A percentile compares a stretch with the other conserved stretches of the same genome.
Conservation (phyloP, 1,284 basidiomycete genomes). For the Chalciporus sp. region DNA sequence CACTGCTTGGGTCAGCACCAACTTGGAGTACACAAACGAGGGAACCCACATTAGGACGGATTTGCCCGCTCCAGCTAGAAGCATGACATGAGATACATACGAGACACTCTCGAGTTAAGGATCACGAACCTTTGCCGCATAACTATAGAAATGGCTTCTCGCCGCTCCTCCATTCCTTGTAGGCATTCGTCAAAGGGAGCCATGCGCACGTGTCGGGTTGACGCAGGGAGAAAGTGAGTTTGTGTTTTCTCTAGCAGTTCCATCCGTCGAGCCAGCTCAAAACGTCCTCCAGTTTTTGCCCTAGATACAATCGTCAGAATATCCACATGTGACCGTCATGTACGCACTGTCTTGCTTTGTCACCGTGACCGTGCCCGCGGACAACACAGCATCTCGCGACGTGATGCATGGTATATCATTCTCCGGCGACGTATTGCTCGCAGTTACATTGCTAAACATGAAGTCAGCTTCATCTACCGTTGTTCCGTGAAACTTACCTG, state of each 20-base stretch:
- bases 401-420: background rate
- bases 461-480: too few species aligned
- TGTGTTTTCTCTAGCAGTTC: conserved; percentile 1
- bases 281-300: background rate
- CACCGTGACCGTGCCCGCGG: background rate
- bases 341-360: background rate
- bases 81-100: background rate
- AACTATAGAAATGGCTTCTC: conserved; percentile 8
- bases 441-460: background rate
- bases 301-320: background rate
- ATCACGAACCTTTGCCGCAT: conserved; percentile 4
- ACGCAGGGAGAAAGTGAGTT: background rate
- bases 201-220: conserved; percentile 7
- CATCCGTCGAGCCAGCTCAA: background rate
- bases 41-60: background rate
- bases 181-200: background rate
- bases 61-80: conserved; percentile 1
- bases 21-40: background rate
- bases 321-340: background rate
- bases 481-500: background rate
- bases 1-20: background rate
- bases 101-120: background rate
- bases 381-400: background rate
- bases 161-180: background rate
- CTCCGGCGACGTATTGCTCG: background rate